A percentile compares a stretch with the other conserved stretches of the same genome.
Conservation (phyloP, 2,329 filamentous ascomycete genomes). For the Thyridium curvatum region DNA sequence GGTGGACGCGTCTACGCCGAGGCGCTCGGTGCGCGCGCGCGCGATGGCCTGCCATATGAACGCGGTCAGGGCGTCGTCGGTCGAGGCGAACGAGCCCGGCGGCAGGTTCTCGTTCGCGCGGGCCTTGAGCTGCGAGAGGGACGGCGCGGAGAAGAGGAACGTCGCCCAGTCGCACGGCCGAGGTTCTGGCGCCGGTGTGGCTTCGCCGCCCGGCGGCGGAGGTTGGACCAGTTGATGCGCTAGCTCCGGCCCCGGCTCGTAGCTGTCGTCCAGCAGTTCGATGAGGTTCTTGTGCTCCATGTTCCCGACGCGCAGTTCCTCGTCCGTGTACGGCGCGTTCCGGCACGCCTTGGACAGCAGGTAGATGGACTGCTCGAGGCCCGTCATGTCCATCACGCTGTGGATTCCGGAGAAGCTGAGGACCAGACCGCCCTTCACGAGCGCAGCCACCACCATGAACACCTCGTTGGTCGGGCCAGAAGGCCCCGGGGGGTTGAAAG, state of each 20-base stretch:
- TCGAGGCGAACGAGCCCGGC: slow-evolving; percentile 34
- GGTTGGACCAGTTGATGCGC: slow-evolving; percentile 24
- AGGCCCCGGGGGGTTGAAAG: slow-evolving; percentile 21
- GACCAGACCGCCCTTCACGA: slow-evolving; percentile 41
- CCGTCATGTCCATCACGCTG: slow-evolving; percentile 42
- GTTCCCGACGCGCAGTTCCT: slow-evolving; percentile 38
- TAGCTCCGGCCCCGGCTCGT: slow-evolving; percentile 25
- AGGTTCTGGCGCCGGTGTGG: slow-evolving; percentile 3
- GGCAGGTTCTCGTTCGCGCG: slow-evolving; percentile 18
- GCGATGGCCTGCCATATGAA: slow-evolving; percentile 42
- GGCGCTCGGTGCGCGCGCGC: slow-evolving; percentile 29
- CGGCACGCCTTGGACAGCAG: slow-evolving; percentile 43
- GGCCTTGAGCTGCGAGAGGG: slow-evolving; percentile 33
- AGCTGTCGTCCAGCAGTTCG: slow-evolving; percentile 28
- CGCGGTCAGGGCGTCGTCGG: slow-evolving; percentile 45
- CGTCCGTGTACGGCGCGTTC: slow-evolving; percentile 32
- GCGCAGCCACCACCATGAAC: slow-evolving; percentile 39
- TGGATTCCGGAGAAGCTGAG: slow-evolving; percentile 43
- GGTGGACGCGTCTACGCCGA: slow-evolving; percentile 15
- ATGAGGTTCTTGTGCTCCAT: slow-evolving; percentile 27
- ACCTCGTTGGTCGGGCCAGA: slow-evolving; percentile 27
- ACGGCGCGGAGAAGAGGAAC: slow-evolving; percentile 31
- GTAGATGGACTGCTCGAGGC: slow-evolving; percentile 36
- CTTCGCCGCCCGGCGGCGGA: slow-evolving; percentile 6
- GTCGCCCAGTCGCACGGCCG: slow-evolving; percentile 33